Evolutionary conservation across 208 protist genomes (phyloP).

Genomic region (Crithidia sp.): DNA sequence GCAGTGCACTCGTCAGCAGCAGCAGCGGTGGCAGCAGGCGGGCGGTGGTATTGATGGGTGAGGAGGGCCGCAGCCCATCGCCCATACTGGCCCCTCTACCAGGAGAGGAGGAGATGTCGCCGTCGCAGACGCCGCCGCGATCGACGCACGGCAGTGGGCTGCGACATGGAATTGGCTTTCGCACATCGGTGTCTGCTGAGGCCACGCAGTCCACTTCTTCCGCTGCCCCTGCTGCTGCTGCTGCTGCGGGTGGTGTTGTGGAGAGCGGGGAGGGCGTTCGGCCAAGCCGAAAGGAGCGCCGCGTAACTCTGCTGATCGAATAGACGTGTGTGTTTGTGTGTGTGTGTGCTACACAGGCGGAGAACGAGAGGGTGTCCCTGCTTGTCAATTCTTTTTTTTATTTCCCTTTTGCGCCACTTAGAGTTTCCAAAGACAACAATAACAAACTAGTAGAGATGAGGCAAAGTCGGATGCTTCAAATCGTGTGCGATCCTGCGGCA

Average conservation of each 20-base stretch:
- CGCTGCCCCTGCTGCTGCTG: not conserved
- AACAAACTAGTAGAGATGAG: too few species aligned
- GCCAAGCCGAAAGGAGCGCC: conserved; percentile 34
- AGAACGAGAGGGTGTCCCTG: not conserved
- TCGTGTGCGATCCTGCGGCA: too few species aligned
- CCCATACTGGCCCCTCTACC: not conserved
- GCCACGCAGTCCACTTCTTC: not conserved
- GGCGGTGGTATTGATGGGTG: too few species aligned
- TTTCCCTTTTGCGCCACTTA: not conserved
- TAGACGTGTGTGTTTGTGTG: not conserved
- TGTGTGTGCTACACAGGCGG: not conserved
- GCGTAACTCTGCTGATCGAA: conserved; percentile 69
- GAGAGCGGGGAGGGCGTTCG: conserved; percentile 13
- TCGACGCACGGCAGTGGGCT: conserved; percentile 28
- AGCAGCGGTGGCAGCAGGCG: not conserved
- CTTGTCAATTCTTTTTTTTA: not conserved
- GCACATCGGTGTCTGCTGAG: conserved; percentile 24
- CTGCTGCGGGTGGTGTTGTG: conserved; percentile 7
- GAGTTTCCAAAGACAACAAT: too few species aligned
- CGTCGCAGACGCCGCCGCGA: conserved; percentile 17
- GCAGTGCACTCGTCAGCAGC: conserved; percentile 21
- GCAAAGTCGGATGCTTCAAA: too few species aligned
- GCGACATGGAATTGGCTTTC: conserved; percentile 47
- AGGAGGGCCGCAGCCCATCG: conserved; percentile 11
- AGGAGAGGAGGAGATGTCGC: not conserved